Conservation (phyloP, 495 filamentous ascomycete genomes). For the Aspergillus campestris region DNA sequence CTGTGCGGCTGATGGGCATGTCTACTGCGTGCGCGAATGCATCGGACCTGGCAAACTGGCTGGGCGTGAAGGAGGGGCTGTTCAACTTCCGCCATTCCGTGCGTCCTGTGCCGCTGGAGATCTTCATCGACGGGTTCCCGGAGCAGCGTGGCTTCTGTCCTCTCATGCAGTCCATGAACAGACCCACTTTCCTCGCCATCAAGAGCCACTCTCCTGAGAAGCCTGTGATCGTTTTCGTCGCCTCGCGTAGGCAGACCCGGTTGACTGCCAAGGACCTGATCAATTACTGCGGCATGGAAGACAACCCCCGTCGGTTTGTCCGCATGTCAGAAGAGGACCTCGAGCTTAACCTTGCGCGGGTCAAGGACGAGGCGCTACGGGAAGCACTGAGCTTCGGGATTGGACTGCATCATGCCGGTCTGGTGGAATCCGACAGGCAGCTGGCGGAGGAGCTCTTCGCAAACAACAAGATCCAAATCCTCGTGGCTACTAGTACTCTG, state of each 20-base stretch:
- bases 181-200: slow-evolving; percentile 93
- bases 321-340: slow-evolving; percentile 93
- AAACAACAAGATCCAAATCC: slow-evolving; percentile 95
- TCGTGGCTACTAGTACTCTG: slow-evolving; percentile 93
- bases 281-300: slow-evolving; percentile 97
- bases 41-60: slow-evolving; percentile 87
- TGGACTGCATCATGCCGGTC: slow-evolving; percentile 91
- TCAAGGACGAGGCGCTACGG: slow-evolving; percentile 85
- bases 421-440: slow-evolving; percentile 88
- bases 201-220: slow-evolving; percentile 93
- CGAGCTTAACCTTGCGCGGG: slow-evolving; percentile 67
- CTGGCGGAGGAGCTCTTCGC: slow-evolving; percentile 89
- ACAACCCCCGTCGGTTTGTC: slow-evolving; percentile 88
- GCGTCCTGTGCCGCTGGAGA: slow-evolving; percentile 87
- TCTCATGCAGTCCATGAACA: slow-evolving; percentile 98
- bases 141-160: slow-evolving; percentile 94
- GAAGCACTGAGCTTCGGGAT: slow-evolving; percentile 95
- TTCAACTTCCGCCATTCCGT: slow-evolving; percentile 99
- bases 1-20: slow-evolving; percentile 91
- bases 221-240: slow-evolving; percentile 97
- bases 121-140: slow-evolving; percentile 96
- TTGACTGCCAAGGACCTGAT: slow-evolving; percentile 93
- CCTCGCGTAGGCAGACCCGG: slow-evolving; percentile 88
- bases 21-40: slow-evolving; percentile 97
- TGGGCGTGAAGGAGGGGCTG: slow-evolving; percentile 92